phyloP scores from a whole-genome alignment of 2,329 filamentous ascomycete species.

The Pseudogymnoascus sp. region DNA sequence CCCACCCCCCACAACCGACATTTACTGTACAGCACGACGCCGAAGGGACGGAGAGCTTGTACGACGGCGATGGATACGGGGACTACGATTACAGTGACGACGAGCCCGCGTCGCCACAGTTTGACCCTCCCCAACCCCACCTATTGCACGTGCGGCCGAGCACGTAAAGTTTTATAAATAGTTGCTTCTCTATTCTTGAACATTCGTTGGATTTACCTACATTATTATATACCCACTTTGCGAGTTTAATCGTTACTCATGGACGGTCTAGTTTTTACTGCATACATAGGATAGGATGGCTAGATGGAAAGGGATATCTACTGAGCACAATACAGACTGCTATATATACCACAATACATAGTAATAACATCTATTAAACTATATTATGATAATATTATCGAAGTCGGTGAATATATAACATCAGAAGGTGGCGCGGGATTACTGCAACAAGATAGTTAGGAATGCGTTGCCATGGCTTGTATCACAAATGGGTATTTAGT shows the following conservation, averaged over 20 bases:
- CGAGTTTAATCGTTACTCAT: not conserved
- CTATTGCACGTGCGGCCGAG: not conserved
- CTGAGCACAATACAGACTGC: not conserved
- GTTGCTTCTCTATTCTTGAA: not conserved
- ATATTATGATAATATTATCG: too few species aligned
- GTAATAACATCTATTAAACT: not conserved
- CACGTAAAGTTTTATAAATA: not conserved
- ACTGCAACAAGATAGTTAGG: too few species aligned
- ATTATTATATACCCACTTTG: constrained; percentile 1
- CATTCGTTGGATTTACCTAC: not conserved
- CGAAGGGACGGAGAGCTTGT: not conserved
- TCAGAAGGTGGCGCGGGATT: too few species aligned
- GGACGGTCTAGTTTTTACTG: not conserved
- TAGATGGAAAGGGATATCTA: not conserved
- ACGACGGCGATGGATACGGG: not conserved
- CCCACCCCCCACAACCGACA: not conserved
- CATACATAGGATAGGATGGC: not conserved
- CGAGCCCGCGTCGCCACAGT: not conserved
- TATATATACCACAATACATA: not conserved
- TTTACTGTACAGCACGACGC: not conserved
- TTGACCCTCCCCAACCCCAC: not conserved
- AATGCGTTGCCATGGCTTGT: too few species aligned
- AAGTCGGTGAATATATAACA: too few species aligned
- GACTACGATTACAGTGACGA: not conserved
- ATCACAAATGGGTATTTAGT: not conserved